Conservation (phyloP, 306 rosid species). For the Calophaca sinica region DNA sequence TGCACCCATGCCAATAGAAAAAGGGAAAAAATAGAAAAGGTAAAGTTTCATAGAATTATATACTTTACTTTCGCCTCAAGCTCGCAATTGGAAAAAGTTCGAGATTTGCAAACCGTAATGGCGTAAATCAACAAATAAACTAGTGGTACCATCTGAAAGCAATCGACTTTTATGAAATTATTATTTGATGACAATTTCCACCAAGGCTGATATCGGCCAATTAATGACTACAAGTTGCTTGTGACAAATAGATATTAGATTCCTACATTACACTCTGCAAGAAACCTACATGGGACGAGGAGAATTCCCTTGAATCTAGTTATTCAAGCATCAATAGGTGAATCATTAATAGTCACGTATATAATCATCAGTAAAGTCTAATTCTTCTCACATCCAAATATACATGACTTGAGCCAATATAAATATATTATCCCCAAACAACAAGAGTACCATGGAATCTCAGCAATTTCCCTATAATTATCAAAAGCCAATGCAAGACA, state of each 20-base stretch:
- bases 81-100: slow-evolving; percentile 3
- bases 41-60: background rate
- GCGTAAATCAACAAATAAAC: slow-evolving; percentile 20
- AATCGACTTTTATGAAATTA: slow-evolving; percentile 10
- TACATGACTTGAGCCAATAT: slow-evolving; percentile 21
- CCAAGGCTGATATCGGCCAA: slow-evolving; percentile 9
- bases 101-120: slow-evolving; percentile 22
- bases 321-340: slow-evolving; percentile 39
- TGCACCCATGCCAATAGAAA: slow-evolving; percentile 16
- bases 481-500: slow-evolving; percentile 1
- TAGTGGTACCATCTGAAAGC: slow-evolving; percentile 5
- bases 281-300: too few species aligned
- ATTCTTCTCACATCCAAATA: slow-evolving; percentile 31
- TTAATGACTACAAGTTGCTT: slow-evolving; percentile 3
- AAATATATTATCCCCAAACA: slow-evolving; percentile 6
- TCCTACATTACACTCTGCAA: background rate
- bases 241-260: slow-evolving; percentile 6
- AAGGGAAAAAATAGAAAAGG: slow-evolving; percentile 27
- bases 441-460: background rate
- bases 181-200: slow-evolving; percentile 24
- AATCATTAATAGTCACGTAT: slow-evolving; percentile 4
- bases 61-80: slow-evolving; percentile 30
- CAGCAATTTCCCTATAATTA: background rate
- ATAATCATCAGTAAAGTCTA: slow-evolving; percentile 27
- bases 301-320: slow-evolving; percentile 1